A percentile compares a stretch with the other conserved stretches of the same genome.
phyloP scores from a whole-genome alignment of 2,329 filamentous ascomycete species.

The Ceratocystis lukuohia region DNA sequence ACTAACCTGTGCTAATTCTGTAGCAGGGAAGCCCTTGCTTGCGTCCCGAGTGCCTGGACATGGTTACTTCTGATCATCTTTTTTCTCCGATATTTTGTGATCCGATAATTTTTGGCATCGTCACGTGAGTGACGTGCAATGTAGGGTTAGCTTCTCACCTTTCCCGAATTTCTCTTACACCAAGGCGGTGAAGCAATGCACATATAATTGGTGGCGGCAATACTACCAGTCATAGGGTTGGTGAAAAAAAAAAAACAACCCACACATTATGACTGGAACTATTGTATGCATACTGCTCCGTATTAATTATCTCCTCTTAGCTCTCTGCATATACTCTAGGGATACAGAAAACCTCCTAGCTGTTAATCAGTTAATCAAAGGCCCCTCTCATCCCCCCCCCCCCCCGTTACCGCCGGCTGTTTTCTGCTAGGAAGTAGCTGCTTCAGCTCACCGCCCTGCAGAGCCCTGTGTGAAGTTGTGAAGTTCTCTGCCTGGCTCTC shows the following conservation, averaged over 20 bases:
- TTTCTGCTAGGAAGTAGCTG: neutral
- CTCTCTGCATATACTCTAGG: neutral
- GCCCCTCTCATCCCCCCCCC: neutral
- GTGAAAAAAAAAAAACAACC: neutral
- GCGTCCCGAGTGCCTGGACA: conserved; percentile 2
- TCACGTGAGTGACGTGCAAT: neutral
- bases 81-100: neutral
- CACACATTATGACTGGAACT: neutral
- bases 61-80: neutral
- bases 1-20: neutral
- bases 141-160: neutral
- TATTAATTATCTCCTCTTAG: neutral
- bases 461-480: neutral
- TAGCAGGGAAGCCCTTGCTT: neutral
- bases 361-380: neutral
- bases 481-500: neutral
- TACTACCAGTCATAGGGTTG: neutral
- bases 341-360: neutral
- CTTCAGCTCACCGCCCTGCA: neutral
- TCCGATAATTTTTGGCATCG: neutral
- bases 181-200: neutral
- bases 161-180: neutral
- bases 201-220: neutral
- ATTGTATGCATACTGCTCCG: neutral
- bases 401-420: neutral